A percentile compares a stretch with the other conserved stretches of the same genome.
Evolutionary conservation across 768 basidiomycete species (phyloP).

Genomic region (button mushroom (Agaricus bisporus)): DNA sequence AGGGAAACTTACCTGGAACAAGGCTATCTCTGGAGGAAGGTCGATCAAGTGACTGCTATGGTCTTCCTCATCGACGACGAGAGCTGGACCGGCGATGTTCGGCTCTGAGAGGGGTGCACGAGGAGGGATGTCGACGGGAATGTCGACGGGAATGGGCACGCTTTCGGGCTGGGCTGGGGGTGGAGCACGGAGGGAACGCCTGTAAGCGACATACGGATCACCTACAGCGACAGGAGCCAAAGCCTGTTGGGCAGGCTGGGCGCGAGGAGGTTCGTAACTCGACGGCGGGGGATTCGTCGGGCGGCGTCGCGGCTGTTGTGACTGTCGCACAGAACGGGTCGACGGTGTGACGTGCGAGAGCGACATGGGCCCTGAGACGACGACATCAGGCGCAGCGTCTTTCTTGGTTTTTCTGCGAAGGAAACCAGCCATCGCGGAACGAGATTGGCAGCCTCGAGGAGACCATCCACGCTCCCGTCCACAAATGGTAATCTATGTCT

Average conservation of each 20-base stretch:
- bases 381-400: slow-evolving; percentile 17
- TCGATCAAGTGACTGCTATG: slow-evolving; percentile 18
- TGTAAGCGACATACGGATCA: slow-evolving; percentile 9
- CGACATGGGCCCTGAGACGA: slow-evolving; percentile 34
- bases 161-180: slow-evolving; percentile 1
- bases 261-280: background rate
- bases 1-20: slow-evolving; percentile 27
- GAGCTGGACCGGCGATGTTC: background rate
- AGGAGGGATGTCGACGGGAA: background rate
- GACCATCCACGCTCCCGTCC: slow-evolving; percentile 1
- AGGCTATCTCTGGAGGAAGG: slow-evolving; percentile 24
- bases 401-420: slow-evolving; percentile 45
- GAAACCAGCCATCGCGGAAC: slow-evolving; percentile 44
- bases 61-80: slow-evolving; percentile 10
- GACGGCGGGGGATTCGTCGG: background rate
- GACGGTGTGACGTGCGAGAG: slow-evolving; percentile 20
- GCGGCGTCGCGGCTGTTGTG: background rate
- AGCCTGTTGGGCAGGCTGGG: slow-evolving; percentile 8
- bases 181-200: slow-evolving; percentile 9
- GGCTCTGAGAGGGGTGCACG: slow-evolving; percentile 8
- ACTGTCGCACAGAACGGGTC: background rate
- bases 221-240: slow-evolving; percentile 17
- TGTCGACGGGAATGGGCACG: background rate
- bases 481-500: slow-evolving; percentile 3
- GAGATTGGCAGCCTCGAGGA: slow-evolving; percentile 4